Conservation (phyloP, 768 basidiomycete species). For the Lepiota brunneoincarnata region DNA sequence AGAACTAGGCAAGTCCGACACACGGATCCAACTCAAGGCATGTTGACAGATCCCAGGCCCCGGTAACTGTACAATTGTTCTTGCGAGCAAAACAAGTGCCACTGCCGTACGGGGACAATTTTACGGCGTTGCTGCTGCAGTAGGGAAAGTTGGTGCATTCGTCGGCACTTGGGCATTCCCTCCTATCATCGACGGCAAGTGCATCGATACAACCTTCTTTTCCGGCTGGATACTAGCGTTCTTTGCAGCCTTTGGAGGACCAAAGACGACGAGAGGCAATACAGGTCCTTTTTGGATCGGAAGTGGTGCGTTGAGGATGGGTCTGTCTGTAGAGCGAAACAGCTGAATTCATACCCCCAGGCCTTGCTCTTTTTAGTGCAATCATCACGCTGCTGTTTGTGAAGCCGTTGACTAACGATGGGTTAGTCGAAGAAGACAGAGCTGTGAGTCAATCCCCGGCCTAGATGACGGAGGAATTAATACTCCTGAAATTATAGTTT, state of each 20-base stretch:
- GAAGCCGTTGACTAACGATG: slow-evolving; percentile 71
- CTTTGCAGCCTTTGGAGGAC: slow-evolving; percentile 56
- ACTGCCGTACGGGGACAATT: slow-evolving; percentile 83
- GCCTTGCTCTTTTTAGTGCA: slow-evolving; percentile 77
- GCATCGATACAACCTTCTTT: neutral
- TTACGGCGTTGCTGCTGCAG: slow-evolving; percentile 81
- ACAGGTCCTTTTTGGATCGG: slow-evolving; percentile 87
- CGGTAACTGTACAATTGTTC: slow-evolving; percentile 80
- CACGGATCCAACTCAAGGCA: neutral
- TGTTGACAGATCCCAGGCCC: slow-evolving; percentile 42
- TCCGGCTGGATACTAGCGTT: no score
- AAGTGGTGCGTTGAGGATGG: slow-evolving; percentile 44
- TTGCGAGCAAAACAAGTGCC: slow-evolving; percentile 81
- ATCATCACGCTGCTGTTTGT: slow-evolving; percentile 70
- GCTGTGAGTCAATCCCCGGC: slow-evolving; percentile 36
- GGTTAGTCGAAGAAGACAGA: slow-evolving; percentile 74
- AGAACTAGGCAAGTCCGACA: slow-evolving; percentile 56
- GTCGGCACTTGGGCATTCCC: slow-evolving; percentile 76
- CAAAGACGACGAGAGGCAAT: slow-evolving; percentile 49
- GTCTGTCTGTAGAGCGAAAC: neutral
- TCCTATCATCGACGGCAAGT: slow-evolving; percentile 55
- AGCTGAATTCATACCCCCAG: slow-evolving; percentile 22
- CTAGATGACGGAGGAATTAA: neutral
- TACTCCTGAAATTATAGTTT: slow-evolving; percentile 2
- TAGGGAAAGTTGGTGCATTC: slow-evolving; percentile 83